Evolutionary conservation across 2,329 filamentous ascomycete species (phyloP), one percentile per base, ranked within the genome.

Genomic region (Alternaria hordeiaustralica): DNA sequence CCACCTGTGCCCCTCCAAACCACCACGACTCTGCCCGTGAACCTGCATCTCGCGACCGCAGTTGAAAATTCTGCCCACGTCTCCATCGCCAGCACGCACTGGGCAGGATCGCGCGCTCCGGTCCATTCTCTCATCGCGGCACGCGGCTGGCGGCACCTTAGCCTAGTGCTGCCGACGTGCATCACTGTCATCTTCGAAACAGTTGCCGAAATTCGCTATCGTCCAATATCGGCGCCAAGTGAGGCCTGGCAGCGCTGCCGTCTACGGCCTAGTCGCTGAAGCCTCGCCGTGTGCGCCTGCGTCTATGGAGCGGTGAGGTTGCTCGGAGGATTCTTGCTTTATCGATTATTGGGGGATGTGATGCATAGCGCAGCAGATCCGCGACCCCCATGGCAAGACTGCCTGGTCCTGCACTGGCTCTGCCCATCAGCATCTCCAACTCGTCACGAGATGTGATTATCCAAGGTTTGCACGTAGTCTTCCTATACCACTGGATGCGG

Each of bases 141-240:
- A 67, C 58, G 70, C 71, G 70, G 71, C 64, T 67, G 36, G 55
- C 71, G 71, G 71, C 61, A 61, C 61, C 62, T 65, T 60, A 43
- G 58, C 50, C 64, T 72, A 74, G 71, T 64, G 71, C 51, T 61
- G 61, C 68, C 67, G 69, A 68, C 55, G 55, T 64, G 60, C 54
- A 63, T 64, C 53, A 50, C 65, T 58, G 28, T 66, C 58, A 63
- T 62, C 46, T 53, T 56, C 68, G 61, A 58, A 59, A 60, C 59
- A 57, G 59, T 41, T 65, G 62, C 64, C 67, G 69, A 69, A 43
- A 61, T 46, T 59, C 36, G 51, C 59, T 63, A 63, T 64, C 54
- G 64, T 65, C 69, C 70, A 72, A 67, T 69, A 56, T 66, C 59
- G 54, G 47, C 66, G 71, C 71, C 69, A 72, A 74, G 70, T 15